Evolutionary conservation across 345 rosid species (phyloP).

Genomic region (Pugionium cornutum): DNA sequence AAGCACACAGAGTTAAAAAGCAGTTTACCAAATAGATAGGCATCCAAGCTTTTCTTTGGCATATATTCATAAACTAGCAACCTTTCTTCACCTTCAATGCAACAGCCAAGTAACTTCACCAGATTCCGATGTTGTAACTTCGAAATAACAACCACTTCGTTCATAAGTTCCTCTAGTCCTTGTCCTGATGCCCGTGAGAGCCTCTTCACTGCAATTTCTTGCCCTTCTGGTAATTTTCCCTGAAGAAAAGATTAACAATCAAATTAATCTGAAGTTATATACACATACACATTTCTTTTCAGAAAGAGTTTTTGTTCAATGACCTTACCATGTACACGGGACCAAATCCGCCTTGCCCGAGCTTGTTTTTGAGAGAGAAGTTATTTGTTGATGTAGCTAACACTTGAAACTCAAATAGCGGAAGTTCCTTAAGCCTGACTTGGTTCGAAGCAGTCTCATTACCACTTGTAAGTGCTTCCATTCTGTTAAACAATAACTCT

Average conservation of each 20-base stretch:
- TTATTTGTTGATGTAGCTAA: conserved; percentile 47
- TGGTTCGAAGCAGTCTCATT: conserved; percentile 38
- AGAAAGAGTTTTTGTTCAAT: conserved; percentile 34
- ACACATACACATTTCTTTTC: conserved; percentile 3
- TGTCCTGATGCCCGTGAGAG: conserved; percentile 59
- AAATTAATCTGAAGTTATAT: conserved; percentile 1
- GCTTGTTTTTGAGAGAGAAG: conserved; percentile 43
- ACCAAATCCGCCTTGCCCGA: conserved; percentile 60
- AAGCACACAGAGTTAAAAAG: conserved; percentile 1
- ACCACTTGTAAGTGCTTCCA: conserved; percentile 37
- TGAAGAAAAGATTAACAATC: conserved; percentile 11
- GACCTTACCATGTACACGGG: conserved; percentile 43
- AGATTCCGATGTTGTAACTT: conserved; percentile 68
- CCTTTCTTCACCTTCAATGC: conserved; percentile 57
- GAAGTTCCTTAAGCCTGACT: conserved; percentile 44
- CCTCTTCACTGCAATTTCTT: conserved; percentile 62
- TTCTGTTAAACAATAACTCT: conserved; percentile 34
- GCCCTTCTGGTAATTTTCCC: conserved; percentile 53
- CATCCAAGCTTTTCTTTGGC: conserved; percentile 48
- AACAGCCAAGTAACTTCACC: conserved; percentile 62
- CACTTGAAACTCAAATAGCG: conserved; percentile 45
- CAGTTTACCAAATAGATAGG: conserved; percentile 46
- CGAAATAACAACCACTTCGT: conserved; percentile 58
- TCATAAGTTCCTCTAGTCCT: conserved; percentile 59
- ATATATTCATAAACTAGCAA: conserved; percentile 59